These are phyloP conservation scores for Globisporangium cylindrosporum DNA, from an alignment of 352 stramenopile genomes.

Conservation along the genomic window DNA sequence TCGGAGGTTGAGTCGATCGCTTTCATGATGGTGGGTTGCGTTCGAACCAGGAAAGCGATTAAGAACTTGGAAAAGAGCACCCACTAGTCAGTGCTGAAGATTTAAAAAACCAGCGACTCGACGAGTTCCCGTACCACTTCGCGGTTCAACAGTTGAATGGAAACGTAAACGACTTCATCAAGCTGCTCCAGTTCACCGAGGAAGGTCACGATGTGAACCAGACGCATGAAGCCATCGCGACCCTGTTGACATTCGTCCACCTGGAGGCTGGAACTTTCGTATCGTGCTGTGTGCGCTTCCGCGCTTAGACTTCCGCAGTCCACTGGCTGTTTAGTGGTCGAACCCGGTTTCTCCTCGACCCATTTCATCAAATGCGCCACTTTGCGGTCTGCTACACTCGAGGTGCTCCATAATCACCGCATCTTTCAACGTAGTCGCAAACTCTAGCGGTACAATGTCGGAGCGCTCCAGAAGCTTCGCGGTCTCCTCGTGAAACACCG, in stretches of 20 bases:
- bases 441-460: not conserved
- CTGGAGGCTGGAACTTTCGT: not conserved
- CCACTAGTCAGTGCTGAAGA: too few relatives aligned
- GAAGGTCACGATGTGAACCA: not conserved
- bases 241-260: not conserved
- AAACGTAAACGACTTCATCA: not conserved
- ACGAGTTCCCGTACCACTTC: too few relatives aligned
- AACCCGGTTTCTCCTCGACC: not conserved
- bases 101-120: too few relatives aligned
- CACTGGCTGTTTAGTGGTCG: not conserved
- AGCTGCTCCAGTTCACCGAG: not conserved
- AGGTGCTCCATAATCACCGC: not conserved
- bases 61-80: too few relatives aligned
- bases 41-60: too few relatives aligned
- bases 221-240: not conserved
- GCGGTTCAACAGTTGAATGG: not conserved
- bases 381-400: not conserved
- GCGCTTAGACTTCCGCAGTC: not conserved
- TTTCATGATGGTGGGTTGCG: not conserved
- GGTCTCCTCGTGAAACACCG: not conserved
- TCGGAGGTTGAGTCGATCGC: not conserved
- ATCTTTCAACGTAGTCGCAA: not conserved
- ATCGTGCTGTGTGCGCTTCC: not conserved
- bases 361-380: not conserved
- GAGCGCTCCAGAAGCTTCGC: not conserved